These are phyloP conservation scores for Stenogyne calaminthoides DNA, from an alignment of 305 asterid species.

Conservation along the genomic window DNA sequence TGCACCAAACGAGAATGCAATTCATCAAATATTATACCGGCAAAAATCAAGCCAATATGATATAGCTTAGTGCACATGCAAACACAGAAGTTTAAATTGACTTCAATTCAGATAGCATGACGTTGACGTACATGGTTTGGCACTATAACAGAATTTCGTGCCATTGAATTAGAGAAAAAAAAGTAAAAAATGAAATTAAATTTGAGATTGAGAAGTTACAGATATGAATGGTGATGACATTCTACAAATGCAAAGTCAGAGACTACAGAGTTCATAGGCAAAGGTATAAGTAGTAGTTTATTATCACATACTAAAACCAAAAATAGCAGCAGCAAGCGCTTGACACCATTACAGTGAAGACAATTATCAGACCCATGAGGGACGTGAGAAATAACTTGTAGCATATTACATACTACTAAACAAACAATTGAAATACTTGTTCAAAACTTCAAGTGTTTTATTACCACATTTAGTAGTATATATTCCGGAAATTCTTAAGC, in stretches of 20 bases:
- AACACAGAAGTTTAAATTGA: neutral
- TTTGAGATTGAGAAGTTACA: neutral
- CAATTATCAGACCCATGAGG: neutral
- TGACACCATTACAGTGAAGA: no score
- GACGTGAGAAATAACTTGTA: neutral
- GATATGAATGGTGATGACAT: neutral
- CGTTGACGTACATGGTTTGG: neutral
- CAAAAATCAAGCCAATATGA: neutral
- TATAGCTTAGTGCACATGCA: neutral
- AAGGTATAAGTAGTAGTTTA: neutral
- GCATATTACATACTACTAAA: neutral
- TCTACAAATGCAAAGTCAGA: neutral
- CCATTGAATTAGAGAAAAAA: neutral
- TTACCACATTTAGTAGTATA: constrained; percentile 46
- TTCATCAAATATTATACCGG: neutral
- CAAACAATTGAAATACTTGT: neutral
- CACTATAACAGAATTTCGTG: neutral
- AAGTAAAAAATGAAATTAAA: no score
- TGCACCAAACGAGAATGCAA: neutral
- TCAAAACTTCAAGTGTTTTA: constrained; percentile 47
- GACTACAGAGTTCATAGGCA: no score
- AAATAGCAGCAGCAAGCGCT: neutral
- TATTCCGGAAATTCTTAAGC: constrained; percentile 66
- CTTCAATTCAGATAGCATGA: no score
- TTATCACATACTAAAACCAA: neutral